A percentile compares a stretch with the other conserved stretches of the same genome.
These are phyloP conservation scores for Penicillium sp. DNA, from an alignment of 2,329 filamentous ascomycete genomes.

Conservation along the genomic window DNA sequence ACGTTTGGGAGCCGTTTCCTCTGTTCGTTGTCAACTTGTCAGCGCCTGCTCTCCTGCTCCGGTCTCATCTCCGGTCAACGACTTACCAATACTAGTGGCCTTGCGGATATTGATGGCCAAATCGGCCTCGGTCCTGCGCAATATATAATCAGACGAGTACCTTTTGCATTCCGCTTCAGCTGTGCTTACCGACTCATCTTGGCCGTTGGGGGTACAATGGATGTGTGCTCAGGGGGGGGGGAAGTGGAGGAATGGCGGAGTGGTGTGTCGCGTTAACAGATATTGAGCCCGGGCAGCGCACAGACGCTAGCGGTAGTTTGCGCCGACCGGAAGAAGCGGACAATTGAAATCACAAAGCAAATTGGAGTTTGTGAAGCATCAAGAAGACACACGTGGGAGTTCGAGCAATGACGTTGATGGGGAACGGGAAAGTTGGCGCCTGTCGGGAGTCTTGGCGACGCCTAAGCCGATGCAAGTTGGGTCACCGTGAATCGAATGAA, in stretches of 20 bases:
- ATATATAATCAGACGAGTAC: constrained; percentile 3
- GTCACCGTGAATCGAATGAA: background rate
- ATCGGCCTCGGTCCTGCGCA: constrained; percentile 59
- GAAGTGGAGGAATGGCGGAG: constrained; percentile 11
- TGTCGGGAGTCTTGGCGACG: constrained; percentile 34
- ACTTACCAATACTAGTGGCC: constrained; percentile 61
- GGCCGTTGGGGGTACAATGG: constrained; percentile 48
- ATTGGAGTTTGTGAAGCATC: constrained; percentile 4
- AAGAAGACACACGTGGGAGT: constrained; percentile 17
- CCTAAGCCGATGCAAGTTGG: constrained; percentile 23
- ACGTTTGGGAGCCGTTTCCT: constrained; percentile 68
- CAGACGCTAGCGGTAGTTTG: constrained; percentile 11
- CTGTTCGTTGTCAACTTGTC: constrained; percentile 37
- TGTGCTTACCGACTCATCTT: constrained; percentile 60
- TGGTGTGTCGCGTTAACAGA: constrained; percentile 14
- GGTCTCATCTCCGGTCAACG: constrained; percentile 2
- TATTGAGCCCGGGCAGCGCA: constrained; percentile 26
- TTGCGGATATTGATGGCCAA: constrained; percentile 67
- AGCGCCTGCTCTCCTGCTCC: constrained; percentile 8
- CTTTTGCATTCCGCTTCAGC: background rate
- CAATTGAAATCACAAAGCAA: background rate
- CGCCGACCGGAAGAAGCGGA: constrained; percentile 12
- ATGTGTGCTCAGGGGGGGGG: constrained; percentile 25
- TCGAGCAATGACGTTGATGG: constrained; percentile 36
- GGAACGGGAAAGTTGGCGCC: constrained; percentile 37